Base-by-base conservation (phyloP, 2,329 filamentous ascomycete species). In the Sporothrix pseudoabietina region DNA sequence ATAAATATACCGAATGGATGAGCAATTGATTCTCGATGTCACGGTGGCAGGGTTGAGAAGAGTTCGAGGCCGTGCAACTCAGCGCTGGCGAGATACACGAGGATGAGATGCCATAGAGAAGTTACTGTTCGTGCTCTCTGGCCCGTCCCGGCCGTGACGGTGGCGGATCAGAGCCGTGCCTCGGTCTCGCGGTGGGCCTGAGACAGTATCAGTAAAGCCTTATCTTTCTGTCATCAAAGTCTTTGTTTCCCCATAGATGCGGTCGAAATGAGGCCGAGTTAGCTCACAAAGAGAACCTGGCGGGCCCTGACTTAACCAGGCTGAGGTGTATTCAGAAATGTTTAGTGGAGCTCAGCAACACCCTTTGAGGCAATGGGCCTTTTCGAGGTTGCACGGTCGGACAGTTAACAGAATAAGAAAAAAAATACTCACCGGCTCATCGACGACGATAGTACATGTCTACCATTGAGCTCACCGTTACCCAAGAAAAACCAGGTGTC, bases 301-400 rank as follows among this genome's bases (percentile, higher is more conserved):
- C 54, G 9, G 22, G 22, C n/a, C 26, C 55, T 57, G 55, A 12
- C 32, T 32, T 3, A 26, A 57, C 55, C 26, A 57, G 4, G 26
- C 26, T 16, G 26, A 4, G 55, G 55, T 57, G 26, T 22, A 19
- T 54, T 22, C 19, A 54, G 22, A 26, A 26, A 26, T 55, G n/a
- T 30, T 6, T 30, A n/a, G 55, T 19, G 30, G 55, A 59, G 55
- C n/a, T 35, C 30, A 32, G 12, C 26, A 32, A 16, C 14, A n/a
- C 32, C n/a, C 39, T 3, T 35, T 65, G 44, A 10, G 59, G 59
- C 59, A 14, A 14, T 44, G n/a, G 35, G 14, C n/a, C 39, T 65
- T 26, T n/a, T 65, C 12, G n/a, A 44, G 35, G 35, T 65, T 44
- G 59, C 59, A 65, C 59, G 10, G 59, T 65, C 39, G 59, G 59